phyloP scores from a whole-genome alignment of 352 stramenopile species.

The Phytophthora tentaculata region DNA sequence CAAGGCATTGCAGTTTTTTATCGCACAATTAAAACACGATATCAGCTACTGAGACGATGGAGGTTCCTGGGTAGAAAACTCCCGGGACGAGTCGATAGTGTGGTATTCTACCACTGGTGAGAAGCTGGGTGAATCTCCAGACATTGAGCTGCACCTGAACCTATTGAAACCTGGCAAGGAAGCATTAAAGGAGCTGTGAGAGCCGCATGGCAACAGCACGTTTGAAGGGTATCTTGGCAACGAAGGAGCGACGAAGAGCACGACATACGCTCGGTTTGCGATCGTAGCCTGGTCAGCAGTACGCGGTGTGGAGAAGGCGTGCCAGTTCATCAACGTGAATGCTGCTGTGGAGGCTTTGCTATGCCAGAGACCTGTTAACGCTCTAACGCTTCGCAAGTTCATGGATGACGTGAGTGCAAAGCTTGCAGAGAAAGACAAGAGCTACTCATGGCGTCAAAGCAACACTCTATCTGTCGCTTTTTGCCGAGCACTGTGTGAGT shows the following conservation, averaged over 20 bases:
- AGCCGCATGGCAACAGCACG: neutral
- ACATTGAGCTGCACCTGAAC: neutral
- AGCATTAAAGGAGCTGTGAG: constrained; percentile 18
- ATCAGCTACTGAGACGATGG: constrained; percentile 9
- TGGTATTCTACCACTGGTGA: neutral
- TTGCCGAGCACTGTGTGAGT: constrained; percentile 4
- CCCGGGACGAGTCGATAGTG: neutral
- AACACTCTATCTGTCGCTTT: constrained; percentile 2
- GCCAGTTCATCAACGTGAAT: constrained; percentile 10
- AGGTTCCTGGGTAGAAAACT: neutral
- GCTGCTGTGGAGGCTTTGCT: constrained; percentile 7
- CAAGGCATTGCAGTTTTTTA: constrained; percentile 13
- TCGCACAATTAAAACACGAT: constrained; percentile 12
- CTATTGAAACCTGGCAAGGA: constrained; percentile 19
- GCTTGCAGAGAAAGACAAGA: neutral
- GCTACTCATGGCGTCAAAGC: neutral
- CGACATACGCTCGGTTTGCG: constrained; percentile 12
- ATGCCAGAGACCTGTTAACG: neutral
- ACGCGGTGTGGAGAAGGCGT: constrained; percentile 15
- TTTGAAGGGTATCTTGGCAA: constrained; percentile 18
- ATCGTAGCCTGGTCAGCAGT: constrained; percentile 21
- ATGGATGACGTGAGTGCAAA: constrained; percentile 2
- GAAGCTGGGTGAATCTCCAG: neutral
- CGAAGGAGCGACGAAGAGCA: constrained; percentile 12
- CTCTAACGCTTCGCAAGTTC: constrained; percentile 4